Evolutionary conservation across 306 rosid species (phyloP).

Genomic region (Fragaria ananassa): DNA sequence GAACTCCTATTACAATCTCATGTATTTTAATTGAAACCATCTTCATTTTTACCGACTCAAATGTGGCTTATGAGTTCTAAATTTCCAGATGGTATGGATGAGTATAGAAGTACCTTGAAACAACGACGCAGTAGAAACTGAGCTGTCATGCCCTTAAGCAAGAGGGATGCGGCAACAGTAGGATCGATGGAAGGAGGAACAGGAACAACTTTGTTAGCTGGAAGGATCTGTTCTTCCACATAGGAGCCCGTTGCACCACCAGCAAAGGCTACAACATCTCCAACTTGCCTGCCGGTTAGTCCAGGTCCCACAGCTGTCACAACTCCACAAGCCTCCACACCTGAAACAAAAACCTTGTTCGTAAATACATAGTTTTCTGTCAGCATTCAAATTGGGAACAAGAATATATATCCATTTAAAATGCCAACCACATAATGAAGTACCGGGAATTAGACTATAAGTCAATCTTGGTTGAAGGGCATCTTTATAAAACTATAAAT

Average conservation of each 20-base stretch:
- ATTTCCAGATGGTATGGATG: background rate
- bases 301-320: constrained; percentile 93
- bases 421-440: background rate
- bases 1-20: background rate
- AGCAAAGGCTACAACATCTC: constrained; percentile 82
- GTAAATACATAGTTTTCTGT: background rate
- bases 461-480: background rate
- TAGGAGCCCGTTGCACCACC: constrained; percentile 83
- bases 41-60: background rate
- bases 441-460: background rate
- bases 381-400: background rate
- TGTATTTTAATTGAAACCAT: background rate
- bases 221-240: constrained; percentile 93
- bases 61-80: background rate
- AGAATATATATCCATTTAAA: background rate
- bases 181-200: constrained; percentile 81
- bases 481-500: background rate
- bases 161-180: constrained; percentile 58
- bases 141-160: constrained; percentile 84
- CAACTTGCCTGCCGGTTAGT: constrained; percentile 64
- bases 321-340: constrained; percentile 87
- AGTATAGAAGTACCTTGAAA: constrained; percentile 58
- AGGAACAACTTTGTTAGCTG: constrained; percentile 64
- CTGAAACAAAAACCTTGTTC: constrained; percentile 29
- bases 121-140: constrained; percentile 62